Conservation (phyloP, 768 basidiomycete species). For the Tricholoma flavovirens region DNA sequence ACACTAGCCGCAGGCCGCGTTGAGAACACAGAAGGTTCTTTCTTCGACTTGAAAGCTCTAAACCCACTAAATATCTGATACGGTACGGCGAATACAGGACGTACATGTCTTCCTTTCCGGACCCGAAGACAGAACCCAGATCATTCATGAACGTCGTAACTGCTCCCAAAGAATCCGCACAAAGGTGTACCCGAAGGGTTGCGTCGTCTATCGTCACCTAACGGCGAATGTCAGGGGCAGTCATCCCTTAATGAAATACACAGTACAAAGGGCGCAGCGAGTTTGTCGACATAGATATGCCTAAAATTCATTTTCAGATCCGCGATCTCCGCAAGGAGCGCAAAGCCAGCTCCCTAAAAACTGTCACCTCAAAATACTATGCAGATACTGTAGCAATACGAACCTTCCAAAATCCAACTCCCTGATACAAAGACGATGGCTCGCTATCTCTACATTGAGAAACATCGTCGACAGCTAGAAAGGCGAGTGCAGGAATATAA, state of each 20-base stretch:
- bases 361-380: background rate
- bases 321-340: constrained; percentile 54
- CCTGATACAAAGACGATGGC: constrained; percentile 20
- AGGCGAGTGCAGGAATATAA: constrained; percentile 39
- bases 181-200: constrained; percentile 57
- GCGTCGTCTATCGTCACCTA: constrained; percentile 55
- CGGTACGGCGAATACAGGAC: constrained; percentile 13
- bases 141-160: constrained; percentile 52
- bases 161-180: constrained; percentile 68
- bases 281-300: constrained; percentile 17
- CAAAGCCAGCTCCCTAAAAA: constrained; percentile 60
- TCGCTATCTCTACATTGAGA: constrained; percentile 18
- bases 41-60: constrained; percentile 22
- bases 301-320: constrained; percentile 42
- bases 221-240: background rate
- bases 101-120: constrained; percentile 23
- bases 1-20: constrained; percentile 11
- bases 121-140: constrained; percentile 38
- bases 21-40: constrained; percentile 29
- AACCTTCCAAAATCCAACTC: constrained; percentile 65
- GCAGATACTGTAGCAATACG: constrained; percentile 14
- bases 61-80: background rate
- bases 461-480: constrained; percentile 38
- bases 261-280: background rate
- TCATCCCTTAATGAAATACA: background rate